These are phyloP conservation scores for Ambrosiella beaveri DNA, from an alignment of 2,329 filamentous ascomycete species.

Conservation along the genomic window DNA sequence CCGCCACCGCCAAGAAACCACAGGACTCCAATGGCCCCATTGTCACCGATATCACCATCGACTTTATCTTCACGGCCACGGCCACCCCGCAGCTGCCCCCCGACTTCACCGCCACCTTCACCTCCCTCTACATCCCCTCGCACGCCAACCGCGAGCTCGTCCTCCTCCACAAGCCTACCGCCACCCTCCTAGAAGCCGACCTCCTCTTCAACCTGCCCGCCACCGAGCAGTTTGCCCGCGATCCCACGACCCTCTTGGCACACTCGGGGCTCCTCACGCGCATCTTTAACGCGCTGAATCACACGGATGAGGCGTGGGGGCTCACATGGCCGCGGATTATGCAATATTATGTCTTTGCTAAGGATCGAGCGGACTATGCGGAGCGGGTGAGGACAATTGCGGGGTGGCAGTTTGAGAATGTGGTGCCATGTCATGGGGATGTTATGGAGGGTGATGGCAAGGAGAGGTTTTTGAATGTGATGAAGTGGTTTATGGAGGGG, in stretches of 20 bases:
- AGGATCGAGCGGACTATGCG: constrained; percentile 20
- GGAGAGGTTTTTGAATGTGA: constrained; percentile 57
- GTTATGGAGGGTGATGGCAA: constrained; percentile 61
- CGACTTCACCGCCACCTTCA: constrained; percentile 78
- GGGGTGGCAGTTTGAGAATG: constrained; percentile 65
- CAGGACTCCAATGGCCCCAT: constrained; percentile 20
- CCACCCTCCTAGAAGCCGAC: constrained; percentile 74
- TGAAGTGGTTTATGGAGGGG: constrained; percentile 58
- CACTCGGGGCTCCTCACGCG: constrained; percentile 21
- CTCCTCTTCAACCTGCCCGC: constrained; percentile 82
- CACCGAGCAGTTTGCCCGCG: constrained; percentile 62
- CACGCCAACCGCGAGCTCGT: constrained; percentile 78
- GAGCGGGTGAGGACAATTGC: constrained; percentile 45
- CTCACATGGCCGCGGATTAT: constrained; percentile 54
- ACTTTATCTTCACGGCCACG: constrained; percentile 48
- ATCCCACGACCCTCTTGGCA: constrained; percentile 16
- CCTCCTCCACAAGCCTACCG: constrained; percentile 64
- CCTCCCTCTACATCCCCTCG: constrained; percentile 64
- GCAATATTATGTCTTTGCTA: constrained; percentile 47
- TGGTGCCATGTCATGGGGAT: constrained; percentile 91
- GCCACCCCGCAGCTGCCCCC: constrained; percentile 33
- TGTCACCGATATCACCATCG: constrained; percentile 39
- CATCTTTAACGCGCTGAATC: constrained; percentile 37
- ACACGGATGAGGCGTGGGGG: constrained; percentile 28
- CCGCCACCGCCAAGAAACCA: constrained; percentile 29